phyloP scores from a whole-genome alignment of 208 protist genomes.

The Trypanosoma congolense region DNA sequence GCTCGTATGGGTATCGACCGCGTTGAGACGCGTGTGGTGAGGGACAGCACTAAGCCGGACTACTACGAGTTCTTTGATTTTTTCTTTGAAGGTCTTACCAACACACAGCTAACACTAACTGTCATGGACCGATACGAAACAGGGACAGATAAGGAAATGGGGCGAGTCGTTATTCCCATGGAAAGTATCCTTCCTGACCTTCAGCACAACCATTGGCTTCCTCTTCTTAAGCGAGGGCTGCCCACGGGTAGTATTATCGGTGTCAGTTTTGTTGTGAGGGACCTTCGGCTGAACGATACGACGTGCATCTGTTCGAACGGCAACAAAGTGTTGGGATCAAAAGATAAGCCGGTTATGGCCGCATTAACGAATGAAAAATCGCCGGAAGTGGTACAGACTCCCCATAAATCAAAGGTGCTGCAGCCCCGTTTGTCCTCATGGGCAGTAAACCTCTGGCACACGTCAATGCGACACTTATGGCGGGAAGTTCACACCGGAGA shows the following conservation, averaged over 20 bases:
- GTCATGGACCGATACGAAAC: slow-evolving; percentile 79
- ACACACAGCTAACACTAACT: slow-evolving; percentile 47
- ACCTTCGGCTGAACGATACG: slow-evolving; percentile 59
- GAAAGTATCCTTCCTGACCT: slow-evolving; percentile 27
- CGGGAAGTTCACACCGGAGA: too few relatives aligned
- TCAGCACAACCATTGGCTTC: slow-evolving; percentile 70
- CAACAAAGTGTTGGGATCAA: too few relatives aligned
- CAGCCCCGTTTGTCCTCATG: too few relatives aligned
- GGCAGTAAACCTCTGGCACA: too few relatives aligned
- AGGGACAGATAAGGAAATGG: slow-evolving; percentile 55
- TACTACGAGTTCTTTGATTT: slow-evolving; percentile 86
- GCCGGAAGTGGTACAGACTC: too few relatives aligned
- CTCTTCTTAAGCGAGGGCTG: slow-evolving; percentile 25
- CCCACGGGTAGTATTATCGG: slow-evolving; percentile 48
- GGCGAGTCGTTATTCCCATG: slow-evolving; percentile 53
- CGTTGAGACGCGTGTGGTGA: slow-evolving; percentile 64
- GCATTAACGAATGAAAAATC: too few relatives aligned
- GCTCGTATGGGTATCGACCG: slow-evolving; percentile 62
- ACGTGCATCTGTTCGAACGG: neutral
- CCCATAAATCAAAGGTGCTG: too few relatives aligned
- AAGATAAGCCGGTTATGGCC: too few relatives aligned
- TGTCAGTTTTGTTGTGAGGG: slow-evolving; percentile 68
- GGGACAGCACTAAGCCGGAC: slow-evolving; percentile 63
- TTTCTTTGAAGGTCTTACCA: slow-evolving; percentile 39
- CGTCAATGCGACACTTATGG: too few relatives aligned